Evolutionary conservation across 176 grass and related monocot species (phyloP).

Genomic region (Paspalum notatum): DNA sequence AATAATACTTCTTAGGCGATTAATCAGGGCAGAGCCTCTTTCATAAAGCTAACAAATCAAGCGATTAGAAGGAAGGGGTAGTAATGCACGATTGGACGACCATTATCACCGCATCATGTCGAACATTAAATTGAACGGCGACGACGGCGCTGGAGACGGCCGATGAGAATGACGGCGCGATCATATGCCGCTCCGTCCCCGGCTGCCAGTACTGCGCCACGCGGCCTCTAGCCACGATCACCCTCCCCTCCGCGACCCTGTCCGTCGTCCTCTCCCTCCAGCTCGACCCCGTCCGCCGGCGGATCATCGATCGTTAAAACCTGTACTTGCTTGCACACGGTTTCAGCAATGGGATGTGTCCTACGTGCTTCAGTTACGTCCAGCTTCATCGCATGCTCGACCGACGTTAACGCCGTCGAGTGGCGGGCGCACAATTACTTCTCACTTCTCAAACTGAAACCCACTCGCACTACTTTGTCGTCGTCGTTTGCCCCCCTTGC

Average conservation of each 20-base stretch:
- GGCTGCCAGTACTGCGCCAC: too few species aligned
- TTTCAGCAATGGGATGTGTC: too few species aligned
- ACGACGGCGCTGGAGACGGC: background rate
- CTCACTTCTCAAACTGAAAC: background rate
- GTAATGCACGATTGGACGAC: background rate
- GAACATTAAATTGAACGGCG: conserved; percentile 26
- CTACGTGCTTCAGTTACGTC: background rate
- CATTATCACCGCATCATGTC: background rate
- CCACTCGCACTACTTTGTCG: background rate
- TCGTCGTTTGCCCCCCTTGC: background rate
- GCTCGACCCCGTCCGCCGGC: too few species aligned
- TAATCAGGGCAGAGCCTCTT: background rate
- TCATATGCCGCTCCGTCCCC: background rate
- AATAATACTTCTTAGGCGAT: background rate
- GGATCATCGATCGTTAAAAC: too few species aligned
- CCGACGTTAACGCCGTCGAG: background rate
- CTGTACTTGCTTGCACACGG: too few species aligned
- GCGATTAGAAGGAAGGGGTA: background rate
- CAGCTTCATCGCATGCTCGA: background rate
- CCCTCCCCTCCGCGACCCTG: too few species aligned
- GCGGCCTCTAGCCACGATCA: background rate
- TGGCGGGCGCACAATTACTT: too few species aligned
- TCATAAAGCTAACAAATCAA: background rate
- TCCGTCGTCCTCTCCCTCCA: too few species aligned
- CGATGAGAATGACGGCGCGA: conserved; percentile 39